Evolutionary conservation across 352 stramenopile genomes (phyloP).

Genomic region (Phytophthora europaea): DNA sequence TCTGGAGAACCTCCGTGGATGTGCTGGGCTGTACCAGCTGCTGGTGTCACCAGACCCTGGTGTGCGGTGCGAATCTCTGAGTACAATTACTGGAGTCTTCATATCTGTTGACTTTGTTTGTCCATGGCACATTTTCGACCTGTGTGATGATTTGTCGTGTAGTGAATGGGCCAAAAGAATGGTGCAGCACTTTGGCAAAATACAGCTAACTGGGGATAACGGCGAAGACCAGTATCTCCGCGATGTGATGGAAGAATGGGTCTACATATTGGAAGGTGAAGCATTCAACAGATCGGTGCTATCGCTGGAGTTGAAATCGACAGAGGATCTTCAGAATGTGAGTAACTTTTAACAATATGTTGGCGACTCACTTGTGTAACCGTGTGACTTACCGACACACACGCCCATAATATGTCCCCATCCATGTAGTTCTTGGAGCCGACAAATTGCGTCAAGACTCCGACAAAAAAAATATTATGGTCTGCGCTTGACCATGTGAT

Average conservation of each 20-base stretch:
- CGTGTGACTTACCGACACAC: not conserved
- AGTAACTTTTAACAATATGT: slow-evolving; percentile 8
- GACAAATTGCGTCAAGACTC: slow-evolving; percentile 83
- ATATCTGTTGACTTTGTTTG: not conserved
- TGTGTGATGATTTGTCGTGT: not conserved
- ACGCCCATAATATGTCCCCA: not conserved
- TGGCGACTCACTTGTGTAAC: not conserved
- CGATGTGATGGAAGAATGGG: slow-evolving; percentile 88
- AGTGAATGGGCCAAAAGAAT: slow-evolving; percentile 76
- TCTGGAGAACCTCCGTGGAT: slow-evolving; percentile 64
- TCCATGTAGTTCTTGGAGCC: slow-evolving; percentile 72
- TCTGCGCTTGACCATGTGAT: slow-evolving; percentile 85
- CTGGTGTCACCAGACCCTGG: slow-evolving; percentile 83
- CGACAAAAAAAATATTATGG: slow-evolving; percentile 82
- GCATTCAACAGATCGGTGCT: slow-evolving; percentile 80
- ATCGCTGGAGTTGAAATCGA: slow-evolving; percentile 74
- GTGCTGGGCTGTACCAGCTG: slow-evolving; percentile 76
- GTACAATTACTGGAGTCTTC: not conserved
- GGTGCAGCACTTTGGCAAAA: slow-evolving; percentile 64
- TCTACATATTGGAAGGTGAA: slow-evolving; percentile 86
- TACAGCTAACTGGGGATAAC: slow-evolving; percentile 64
- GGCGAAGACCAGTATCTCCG: slow-evolving; percentile 62
- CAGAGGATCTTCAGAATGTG: slow-evolving; percentile 77
- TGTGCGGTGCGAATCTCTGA: slow-evolving; percentile 57
- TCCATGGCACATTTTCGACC: not conserved